Evolutionary conservation across 2,329 filamentous ascomycete species (phyloP).

Genomic region (Coleophoma crateriformis): DNA sequence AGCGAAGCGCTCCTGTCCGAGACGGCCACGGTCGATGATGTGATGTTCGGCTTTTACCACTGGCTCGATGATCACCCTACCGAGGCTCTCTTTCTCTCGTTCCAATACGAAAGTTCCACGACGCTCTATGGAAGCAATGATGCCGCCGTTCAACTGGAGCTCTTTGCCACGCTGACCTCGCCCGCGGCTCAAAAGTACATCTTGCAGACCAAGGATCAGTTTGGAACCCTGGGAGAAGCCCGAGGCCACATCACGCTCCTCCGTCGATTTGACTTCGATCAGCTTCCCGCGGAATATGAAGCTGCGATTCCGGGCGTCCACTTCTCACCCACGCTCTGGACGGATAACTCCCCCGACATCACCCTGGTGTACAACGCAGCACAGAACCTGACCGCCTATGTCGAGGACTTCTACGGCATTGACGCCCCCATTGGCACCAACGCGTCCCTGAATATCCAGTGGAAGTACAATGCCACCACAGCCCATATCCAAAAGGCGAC

Average conservation of each 20-base stretch:
- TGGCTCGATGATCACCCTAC: slow-evolving; percentile 41
- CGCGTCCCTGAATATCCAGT: slow-evolving; percentile 32
- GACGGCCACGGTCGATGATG: slow-evolving; percentile 35
- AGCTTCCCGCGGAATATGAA: slow-evolving; percentile 28
- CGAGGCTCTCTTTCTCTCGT: slow-evolving; percentile 39
- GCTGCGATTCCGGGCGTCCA: slow-evolving; percentile 37
- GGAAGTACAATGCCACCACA: slow-evolving; percentile 37
- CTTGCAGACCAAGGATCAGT: slow-evolving; percentile 27
- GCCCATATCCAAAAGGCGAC: slow-evolving; percentile 34
- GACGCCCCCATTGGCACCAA: slow-evolving; percentile 22
- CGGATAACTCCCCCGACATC: slow-evolving; percentile 35
- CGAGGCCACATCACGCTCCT: slow-evolving; percentile 80
- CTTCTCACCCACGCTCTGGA: slow-evolving; percentile 37
- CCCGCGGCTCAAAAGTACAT: slow-evolving; percentile 33
- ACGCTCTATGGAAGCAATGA: slow-evolving; percentile 26
- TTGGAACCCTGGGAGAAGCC: slow-evolving; percentile 61
- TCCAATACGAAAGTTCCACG: slow-evolving; percentile 39
- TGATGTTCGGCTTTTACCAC: slow-evolving; percentile 40
- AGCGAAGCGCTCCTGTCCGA: slow-evolving; percentile 37
- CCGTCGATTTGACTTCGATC: slow-evolving; percentile 66
- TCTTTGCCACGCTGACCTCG: slow-evolving; percentile 33
- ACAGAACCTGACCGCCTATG: slow-evolving; percentile 33
- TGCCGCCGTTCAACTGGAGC: slow-evolving; percentile 28
- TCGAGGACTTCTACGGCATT: slow-evolving; percentile 44
- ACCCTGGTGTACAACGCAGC: slow-evolving; percentile 34